Base-by-base conservation (phyloP, 345 rosid genomes). In the Salix brachista region DNA sequence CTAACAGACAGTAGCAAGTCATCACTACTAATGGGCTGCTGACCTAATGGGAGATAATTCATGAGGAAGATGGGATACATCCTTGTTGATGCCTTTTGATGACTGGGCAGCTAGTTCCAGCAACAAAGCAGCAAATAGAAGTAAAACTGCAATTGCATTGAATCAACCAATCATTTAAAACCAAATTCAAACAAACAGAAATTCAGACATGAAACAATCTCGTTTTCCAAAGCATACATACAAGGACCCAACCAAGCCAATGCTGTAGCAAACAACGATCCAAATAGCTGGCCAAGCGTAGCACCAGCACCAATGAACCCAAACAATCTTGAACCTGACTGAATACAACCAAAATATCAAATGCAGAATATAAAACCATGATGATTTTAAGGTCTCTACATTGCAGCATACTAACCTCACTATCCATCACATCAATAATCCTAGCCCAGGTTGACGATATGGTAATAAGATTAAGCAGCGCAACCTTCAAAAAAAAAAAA, bases 271-370 rank as follows among this genome's bases (percentile, higher is more conserved):
- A 91, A 91, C 72, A 94, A 85, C 3, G 97, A 94, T 42, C 98
- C 98, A 85, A 90, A 89, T 80, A 94, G 97, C 91, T 94, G 97
- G 21, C 98, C 98, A 60, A 94, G 90, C 19, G 98, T 94, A 69
- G 98, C 98, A 75, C 97, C 98, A 67, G 97, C 98, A 80, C 98
- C 98, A 72, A 92, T 88, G 89, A 94, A 91, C 74, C 97, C 98
- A 52, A 94, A 94, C 87, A 92, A 88, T 88, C 98, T 88, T 67
- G 97, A 91, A 82, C 98, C 98, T 89, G 98, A 92, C 98, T 92
- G 95, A 72, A 91, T 60, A 74, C 70, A 75, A 60, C n/a, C 52
- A 79, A 54, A 46, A 83, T 72, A 73, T 86, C 74, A 82, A 84
- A 77, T 52, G 75, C 70, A 75, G 70, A 12, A 25, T 36, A 80